Conservation (phyloP, 2,329 filamentous ascomycete genomes). For the Exophiala lecanii-corni region DNA sequence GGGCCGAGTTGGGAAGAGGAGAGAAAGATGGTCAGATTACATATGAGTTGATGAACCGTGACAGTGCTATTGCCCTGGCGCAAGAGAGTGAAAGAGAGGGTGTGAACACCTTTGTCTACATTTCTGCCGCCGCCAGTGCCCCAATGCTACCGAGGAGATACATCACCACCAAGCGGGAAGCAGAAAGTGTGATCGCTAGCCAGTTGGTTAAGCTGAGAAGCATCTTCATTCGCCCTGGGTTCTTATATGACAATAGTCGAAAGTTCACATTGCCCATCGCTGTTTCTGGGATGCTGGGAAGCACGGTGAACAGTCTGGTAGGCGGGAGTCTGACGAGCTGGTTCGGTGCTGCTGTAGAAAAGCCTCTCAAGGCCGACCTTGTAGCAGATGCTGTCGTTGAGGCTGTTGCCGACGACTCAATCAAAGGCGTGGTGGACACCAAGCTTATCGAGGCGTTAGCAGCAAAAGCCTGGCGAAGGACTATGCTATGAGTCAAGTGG, state of each 20-base stretch:
- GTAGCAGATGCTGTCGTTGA: slow-evolving; percentile 90
- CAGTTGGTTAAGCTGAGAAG: slow-evolving; percentile 71
- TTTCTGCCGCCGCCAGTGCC: slow-evolving; percentile 81
- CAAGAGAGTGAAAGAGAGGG: slow-evolving; percentile 64
- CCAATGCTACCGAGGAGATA: slow-evolving; percentile 81
- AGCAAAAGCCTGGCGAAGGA: slow-evolving; percentile 78
- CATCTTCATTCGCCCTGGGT: slow-evolving; percentile 78
- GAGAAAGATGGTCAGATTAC: slow-evolving; percentile 74
- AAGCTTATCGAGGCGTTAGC: slow-evolving; percentile 77
- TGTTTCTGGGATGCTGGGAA: slow-evolving; percentile 67
- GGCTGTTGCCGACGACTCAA: slow-evolving; percentile 67
- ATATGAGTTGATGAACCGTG: slow-evolving; percentile 93
- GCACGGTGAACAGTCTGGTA: slow-evolving; percentile 70
- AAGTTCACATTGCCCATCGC: slow-evolving; percentile 82
- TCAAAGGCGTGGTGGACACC: slow-evolving; percentile 72
- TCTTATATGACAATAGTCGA: slow-evolving; percentile 82
- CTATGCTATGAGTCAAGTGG: slow-evolving; percentile 63
- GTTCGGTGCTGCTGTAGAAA: slow-evolving; percentile 76
- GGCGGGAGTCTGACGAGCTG: slow-evolving; percentile 70
- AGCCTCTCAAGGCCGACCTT: slow-evolving; percentile 79
- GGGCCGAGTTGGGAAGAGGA: slow-evolving; percentile 56
- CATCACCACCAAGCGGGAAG: slow-evolving; percentile 85
- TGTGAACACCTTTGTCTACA: slow-evolving; percentile 72
- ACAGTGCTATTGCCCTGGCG: slow-evolving; percentile 72
- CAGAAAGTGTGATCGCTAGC: slow-evolving; percentile 69